Evolutionary conservation across 1,284 basidiomycete species (phyloP).

Genomic region (Ceratobasidium theobromae): DNA sequence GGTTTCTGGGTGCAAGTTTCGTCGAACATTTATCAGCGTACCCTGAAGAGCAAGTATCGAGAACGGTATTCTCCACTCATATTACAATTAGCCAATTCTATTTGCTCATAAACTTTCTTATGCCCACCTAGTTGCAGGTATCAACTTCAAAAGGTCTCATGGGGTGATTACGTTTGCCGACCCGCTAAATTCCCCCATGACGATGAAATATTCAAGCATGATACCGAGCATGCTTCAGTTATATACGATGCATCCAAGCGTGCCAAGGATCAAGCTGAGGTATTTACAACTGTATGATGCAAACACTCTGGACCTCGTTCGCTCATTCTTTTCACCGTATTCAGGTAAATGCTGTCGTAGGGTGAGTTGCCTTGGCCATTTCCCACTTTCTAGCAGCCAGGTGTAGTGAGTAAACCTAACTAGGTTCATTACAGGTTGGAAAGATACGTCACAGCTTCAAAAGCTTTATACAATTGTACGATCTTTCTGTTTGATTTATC

Average conservation of each 20-base stretch:
- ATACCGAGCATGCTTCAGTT: not conserved
- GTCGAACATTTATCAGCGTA: not conserved
- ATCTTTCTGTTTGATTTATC: not conserved
- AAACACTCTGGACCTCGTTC: not conserved
- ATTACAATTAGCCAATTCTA: not conserved
- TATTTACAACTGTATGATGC: not conserved
- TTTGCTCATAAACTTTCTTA: not conserved
- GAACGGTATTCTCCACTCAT: not conserved
- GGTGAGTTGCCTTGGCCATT: too few relatives aligned
- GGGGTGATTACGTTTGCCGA: not conserved
- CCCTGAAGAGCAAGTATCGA: not conserved
- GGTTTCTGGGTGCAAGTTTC: not conserved
- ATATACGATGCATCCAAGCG: not conserved
- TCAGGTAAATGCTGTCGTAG: not conserved
- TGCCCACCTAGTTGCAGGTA: not conserved
- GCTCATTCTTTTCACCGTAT: not conserved
- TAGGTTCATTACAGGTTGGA: not conserved
- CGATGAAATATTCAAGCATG: not conserved
- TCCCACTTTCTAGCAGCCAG: too few relatives aligned
- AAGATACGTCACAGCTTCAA: not conserved
- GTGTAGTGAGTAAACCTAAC: not conserved
- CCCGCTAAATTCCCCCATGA: constrained; percentile 8
- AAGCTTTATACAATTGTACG: constrained; percentile 1
- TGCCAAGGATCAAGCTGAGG: not conserved
- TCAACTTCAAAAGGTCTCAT: not conserved